Conservation (phyloP, 148 eudicot genomes). For the Arctostaphylos glauca region DNA sequence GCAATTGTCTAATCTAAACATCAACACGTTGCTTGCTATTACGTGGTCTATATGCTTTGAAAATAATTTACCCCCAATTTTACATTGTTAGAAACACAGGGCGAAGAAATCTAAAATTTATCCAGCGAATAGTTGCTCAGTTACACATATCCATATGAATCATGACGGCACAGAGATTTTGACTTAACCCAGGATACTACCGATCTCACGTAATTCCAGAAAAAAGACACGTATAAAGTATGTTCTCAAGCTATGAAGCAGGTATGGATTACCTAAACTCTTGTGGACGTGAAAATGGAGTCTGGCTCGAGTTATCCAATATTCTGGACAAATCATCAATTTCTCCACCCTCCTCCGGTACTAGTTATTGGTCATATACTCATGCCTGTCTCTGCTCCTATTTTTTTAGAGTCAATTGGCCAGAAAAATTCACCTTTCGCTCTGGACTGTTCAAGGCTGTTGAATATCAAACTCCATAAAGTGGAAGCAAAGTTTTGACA, state of each 20-base stretch:
- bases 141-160: not conserved
- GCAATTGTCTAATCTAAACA: not conserved
- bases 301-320: not conserved
- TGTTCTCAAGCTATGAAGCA: not conserved
- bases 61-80: not conserved
- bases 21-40: not conserved
- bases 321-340: not conserved
- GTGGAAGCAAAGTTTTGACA: slow-evolving; percentile 59
- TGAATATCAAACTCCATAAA: slow-evolving; percentile 62
- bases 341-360: not conserved
- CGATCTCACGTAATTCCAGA: not conserved
- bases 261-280: slow-evolving; percentile 1
- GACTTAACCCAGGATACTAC: not conserved
- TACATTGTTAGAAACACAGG: not conserved
- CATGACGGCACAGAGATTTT: not conserved
- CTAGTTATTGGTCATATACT: not conserved
- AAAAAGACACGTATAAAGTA: not conserved
- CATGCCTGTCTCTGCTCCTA: not conserved
- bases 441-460: not conserved
- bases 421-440: not conserved
- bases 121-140: not conserved
- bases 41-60: not conserved
- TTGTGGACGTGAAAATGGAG: not conserved
- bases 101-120: slow-evolving; percentile 8
- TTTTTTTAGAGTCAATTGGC: not conserved